Base-by-base conservation (phyloP, 2,329 filamentous ascomycete genomes). In the Cytospora piceae region DNA sequence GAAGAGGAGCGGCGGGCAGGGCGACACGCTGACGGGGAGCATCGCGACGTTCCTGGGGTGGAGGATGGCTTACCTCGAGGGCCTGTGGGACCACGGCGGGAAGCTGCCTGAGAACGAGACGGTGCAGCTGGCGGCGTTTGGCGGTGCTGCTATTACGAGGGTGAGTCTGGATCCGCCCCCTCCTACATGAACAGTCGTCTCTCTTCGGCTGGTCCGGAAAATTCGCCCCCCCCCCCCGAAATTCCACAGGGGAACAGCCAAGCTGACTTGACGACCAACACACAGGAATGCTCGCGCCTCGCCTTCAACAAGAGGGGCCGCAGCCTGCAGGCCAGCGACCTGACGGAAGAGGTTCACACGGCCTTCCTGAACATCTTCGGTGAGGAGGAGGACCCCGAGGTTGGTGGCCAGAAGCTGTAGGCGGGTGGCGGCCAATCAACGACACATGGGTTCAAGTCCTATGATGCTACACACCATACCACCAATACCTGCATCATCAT, bases 1-100 rank as follows among this genome's bases (percentile, higher is more conserved):
- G 76, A 99, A 99, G 85, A 84, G 95, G 70, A 94, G 92, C 65
- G 95, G 94, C 57, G 95, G 95, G 0, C 95, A 99, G 79, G 95
- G 95, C 1, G 95, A 99, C 78, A 98, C 95, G 4, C 81, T 99
- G 70, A 98, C 95, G 0, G 95, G 95, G 1, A 89, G 89, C 39
- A 81, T 99, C 70, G 95, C 91, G 1, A 98, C 95, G 4, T 87
- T 99, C 70, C 78, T 98, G 69, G 94, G 87, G 1, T 99, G 94
- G 89, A 85, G 94, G 67, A 89, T 89, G 75, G 93, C 93, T 27
- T 99, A 99, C 77, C 82, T 93, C 62, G 91, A 97, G 65, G 83
- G 84, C 32, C 77, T 97, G 4, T 98, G 94, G 94, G 88, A 87
- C 11, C 83, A 86, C 67, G 77, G 81, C 20, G 78, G 62, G 3